Base-by-base conservation (phyloP, 2,329 filamentous ascomycete species). In the Aureobasidium zeae region DNA sequence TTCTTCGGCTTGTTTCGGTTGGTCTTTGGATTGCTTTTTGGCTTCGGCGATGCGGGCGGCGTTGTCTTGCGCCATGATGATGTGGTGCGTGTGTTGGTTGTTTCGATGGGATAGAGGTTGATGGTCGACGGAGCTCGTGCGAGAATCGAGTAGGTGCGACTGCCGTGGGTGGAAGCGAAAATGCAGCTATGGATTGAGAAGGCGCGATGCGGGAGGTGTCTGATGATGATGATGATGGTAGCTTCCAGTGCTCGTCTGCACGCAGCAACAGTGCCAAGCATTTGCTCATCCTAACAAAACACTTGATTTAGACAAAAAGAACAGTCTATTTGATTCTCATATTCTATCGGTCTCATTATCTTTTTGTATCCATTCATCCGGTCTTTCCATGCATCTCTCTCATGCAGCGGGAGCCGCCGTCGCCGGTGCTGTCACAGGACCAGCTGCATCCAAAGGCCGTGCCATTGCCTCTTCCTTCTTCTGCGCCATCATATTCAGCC, bases 1-100 rank as follows among this genome's bases (percentile, higher is more conserved):
- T 57, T 76, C 71, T 69, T 94, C 87, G 51, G 89, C 86, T 72
- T 91, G 85, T 57, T 75, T 70, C 53, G 88, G 83, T 60, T 94
- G 78, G 52, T 80, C 75, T 70, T 86, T 87, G 54, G 77, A 76
- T 59, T 89, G 70, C 71, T 83, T 80, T 73, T 89, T 81, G 63
- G 87, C 89, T 75, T 95, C 86, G 67, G 82, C 79, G 74, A 95
- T 81, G 71, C 82, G 74, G 63, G 74, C 70, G 54, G 73, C 69
- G 53, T 70, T 71, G 52, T 73, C 70, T 49, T 65, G 62, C 51
- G 69, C 70, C 72, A 74, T 73, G 50, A 50, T 63, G 49, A 10
- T 25, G 30, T 33, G 30, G 26, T 29, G 39, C 29, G 39, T n/a
- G n/a, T n/a, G n/a, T n/a, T n/a, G n/a, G n/a, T n/a, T n/a, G n/a